Base-by-base conservation (phyloP, 805 yeast species). In the Saturnispora diversa region DNA sequence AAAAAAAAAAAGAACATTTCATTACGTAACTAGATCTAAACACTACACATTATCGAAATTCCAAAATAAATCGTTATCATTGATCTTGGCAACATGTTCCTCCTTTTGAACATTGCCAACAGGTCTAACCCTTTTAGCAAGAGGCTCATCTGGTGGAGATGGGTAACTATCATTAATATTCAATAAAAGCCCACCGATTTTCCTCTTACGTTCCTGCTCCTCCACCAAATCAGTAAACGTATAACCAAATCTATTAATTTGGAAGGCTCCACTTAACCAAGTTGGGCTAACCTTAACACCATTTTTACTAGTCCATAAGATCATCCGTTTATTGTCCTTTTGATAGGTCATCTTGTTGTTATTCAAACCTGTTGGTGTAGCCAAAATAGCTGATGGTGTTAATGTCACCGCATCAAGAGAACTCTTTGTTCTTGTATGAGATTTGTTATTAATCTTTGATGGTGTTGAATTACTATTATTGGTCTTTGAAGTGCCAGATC, bases 191-290 rank as follows among this genome's bases (percentile, higher is more conserved):
- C 10, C 27, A 33, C 35, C 34, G 40, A 47, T 28, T 39, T 32
- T 39, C 36, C 43, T 32, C 31, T 39, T 39, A 10, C 37, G 34
- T 6, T 31, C 16, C 8, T 25, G 48, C 44, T 45, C 48, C 3
- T 43, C 31, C 2, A 39, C 22, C 8, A 48, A 48, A 25, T 29
- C 39, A 9, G 59, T 13, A 56, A 42, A 43, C 43, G 32, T 16
- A 53, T 43, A 17, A 63, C 64, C 17, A 70, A 66, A 36, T 65
- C 76, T 42, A 12, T 24, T 17, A 9, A 31, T 12, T n/a, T 61
- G 60, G 51, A 74, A 72, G 0, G 75, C 68, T 6, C 72, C 62
- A 1, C 63, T 45, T 15, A 74, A 60, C 11, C 70, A 68, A 13
- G 55, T 54, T 1, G 77, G 31, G 16, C 19, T 26, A 8, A 39